Evolutionary conservation across 2,329 filamentous ascomycete species (phyloP).

Genomic region (Didymellaceae sp.): DNA sequence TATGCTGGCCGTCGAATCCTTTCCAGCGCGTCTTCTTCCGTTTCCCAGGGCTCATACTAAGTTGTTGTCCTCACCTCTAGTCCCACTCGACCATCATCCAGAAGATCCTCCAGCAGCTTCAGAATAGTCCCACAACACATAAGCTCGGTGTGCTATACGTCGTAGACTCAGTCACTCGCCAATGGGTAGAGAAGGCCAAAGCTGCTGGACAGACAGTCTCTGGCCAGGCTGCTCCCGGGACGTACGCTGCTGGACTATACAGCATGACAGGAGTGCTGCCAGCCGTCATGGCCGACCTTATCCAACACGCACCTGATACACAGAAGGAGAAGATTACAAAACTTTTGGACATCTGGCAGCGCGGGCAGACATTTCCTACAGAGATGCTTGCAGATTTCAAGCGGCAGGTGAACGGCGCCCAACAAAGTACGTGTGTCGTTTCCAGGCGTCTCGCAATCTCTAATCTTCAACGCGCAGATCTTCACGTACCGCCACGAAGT

Average conservation of each 20-base stretch:
- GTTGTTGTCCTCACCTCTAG: slow-evolving; percentile 57
- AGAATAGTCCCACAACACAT: slow-evolving; percentile 91
- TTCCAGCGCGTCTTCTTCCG: slow-evolving; percentile 6
- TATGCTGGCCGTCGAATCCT: slow-evolving; percentile 31
- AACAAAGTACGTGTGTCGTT: slow-evolving; percentile 65
- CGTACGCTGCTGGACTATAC: slow-evolving; percentile 92
- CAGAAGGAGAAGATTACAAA: slow-evolving; percentile 98
- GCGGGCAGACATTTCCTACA: slow-evolving; percentile 86
- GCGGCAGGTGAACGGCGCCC: slow-evolving; percentile 71
- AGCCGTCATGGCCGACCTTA: slow-evolving; percentile 92
- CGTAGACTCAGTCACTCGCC: slow-evolving; percentile 99
- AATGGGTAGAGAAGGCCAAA: slow-evolving; percentile 97
- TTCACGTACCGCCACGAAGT: slow-evolving; percentile 35
- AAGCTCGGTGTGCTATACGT: slow-evolving; percentile 99
- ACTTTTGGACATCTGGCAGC: slow-evolving; percentile 97
- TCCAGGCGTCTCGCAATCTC: slow-evolving; percentile 6
- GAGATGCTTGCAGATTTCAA: slow-evolving; percentile 84
- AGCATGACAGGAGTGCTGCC: slow-evolving; percentile 95
- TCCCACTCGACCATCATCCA: slow-evolving; percentile 94
- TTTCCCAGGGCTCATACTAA: slow-evolving; percentile 34
- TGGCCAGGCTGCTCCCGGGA: slow-evolving; percentile 85
- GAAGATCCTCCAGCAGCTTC: slow-evolving; percentile 97
- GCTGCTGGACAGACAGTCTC: slow-evolving; percentile 77
- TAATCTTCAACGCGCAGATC: slow-evolving; percentile 23
- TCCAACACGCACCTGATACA: slow-evolving; percentile 84